A percentile compares a stretch with the other conserved stretches of the same genome.
phyloP scores from a whole-genome alignment of 164 flowering plant genomes.

The Liriodendron chinense region DNA sequence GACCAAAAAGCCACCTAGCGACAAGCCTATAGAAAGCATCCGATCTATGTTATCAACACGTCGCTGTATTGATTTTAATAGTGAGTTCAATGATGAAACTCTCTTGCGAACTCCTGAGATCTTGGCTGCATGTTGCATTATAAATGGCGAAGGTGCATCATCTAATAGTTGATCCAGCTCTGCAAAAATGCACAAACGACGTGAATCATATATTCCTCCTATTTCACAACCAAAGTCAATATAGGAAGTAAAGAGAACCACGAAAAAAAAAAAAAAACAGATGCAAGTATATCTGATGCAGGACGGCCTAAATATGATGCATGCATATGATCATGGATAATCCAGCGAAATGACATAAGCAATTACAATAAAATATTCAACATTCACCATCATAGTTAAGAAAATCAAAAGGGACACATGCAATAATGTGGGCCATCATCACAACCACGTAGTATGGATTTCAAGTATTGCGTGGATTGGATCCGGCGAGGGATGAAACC shows the following conservation, averaged over 20 bases:
- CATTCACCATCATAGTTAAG: too few relatives aligned
- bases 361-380: too few relatives aligned
- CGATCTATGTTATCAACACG: constrained; percentile 86
- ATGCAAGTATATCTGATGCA: too few relatives aligned
- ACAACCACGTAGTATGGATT: too few relatives aligned
- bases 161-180: constrained; percentile 91
- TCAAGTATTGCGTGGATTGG: too few relatives aligned
- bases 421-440: too few relatives aligned
- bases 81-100: constrained; percentile 67
- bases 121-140: constrained; percentile 90
- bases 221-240: neutral
- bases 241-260: neutral
- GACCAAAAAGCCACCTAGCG: constrained; percentile 40
- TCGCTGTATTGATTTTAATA: constrained; percentile 68
- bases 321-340: too few relatives aligned
- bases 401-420: too few relatives aligned
- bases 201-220: neutral
- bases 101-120: constrained; percentile 79
- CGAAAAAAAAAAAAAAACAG: too few relatives aligned
- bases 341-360: too few relatives aligned
- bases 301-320: too few relatives aligned
- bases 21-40: constrained; percentile 45
- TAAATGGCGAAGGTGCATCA: constrained; percentile 91
- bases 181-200: constrained; percentile 24
- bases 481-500: too few relatives aligned